Percentiles rank a stretch among this genome's conserved stretches.
These are phyloP conservation scores for Dipodascopsis uninucleata DNA, from an alignment of 805 yeast genomes.

Conservation along the genomic window DNA sequence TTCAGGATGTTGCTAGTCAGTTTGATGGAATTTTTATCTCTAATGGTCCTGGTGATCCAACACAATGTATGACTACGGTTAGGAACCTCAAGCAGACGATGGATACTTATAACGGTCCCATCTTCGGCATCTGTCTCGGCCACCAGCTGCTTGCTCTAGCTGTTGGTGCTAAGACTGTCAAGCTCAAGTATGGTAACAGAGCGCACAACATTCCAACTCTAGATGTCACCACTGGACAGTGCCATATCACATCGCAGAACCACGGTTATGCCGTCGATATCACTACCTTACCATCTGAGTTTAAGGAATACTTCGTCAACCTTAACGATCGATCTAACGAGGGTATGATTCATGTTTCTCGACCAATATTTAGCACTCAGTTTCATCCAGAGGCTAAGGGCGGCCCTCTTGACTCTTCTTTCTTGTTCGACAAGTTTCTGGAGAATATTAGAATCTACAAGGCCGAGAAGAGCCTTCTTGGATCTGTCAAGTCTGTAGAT, in stretches of 20 bases:
- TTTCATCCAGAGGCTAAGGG: constrained; percentile 99
- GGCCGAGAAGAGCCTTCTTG: constrained; percentile 13
- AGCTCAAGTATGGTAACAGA: constrained; percentile 97
- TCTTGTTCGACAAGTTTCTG: constrained; percentile 86
- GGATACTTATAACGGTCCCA: constrained; percentile 67
- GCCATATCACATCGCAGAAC: constrained; percentile 98
- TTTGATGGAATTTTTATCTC: constrained; percentile 94
- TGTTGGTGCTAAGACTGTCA: constrained; percentile 86
- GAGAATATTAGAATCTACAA: constrained; percentile 60
- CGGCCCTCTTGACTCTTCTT: constrained; percentile 92
- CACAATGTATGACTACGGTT: constrained; percentile 78
- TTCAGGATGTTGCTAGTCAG: constrained; percentile 82
- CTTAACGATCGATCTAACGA: constrained; percentile 94
- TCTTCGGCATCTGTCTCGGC: constrained; percentile 97
- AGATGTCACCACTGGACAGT: constrained; percentile 82
- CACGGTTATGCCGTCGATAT: constrained; percentile 98
- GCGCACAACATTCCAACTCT: constrained; percentile 98
- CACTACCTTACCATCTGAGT: constrained; percentile 65
- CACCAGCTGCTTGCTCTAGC: constrained; percentile 96
- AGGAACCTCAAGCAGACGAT: constrained; percentile 68
- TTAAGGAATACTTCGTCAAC: constrained; percentile 85
- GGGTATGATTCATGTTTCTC: constrained; percentile 86
- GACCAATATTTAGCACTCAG: constrained; percentile 94
- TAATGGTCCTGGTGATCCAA: constrained; percentile 98
- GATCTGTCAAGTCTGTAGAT: constrained; percentile 5